phyloP scores from a whole-genome alignment of 1,139 yeast genomes.

The Zygoascus sp. region DNA sequence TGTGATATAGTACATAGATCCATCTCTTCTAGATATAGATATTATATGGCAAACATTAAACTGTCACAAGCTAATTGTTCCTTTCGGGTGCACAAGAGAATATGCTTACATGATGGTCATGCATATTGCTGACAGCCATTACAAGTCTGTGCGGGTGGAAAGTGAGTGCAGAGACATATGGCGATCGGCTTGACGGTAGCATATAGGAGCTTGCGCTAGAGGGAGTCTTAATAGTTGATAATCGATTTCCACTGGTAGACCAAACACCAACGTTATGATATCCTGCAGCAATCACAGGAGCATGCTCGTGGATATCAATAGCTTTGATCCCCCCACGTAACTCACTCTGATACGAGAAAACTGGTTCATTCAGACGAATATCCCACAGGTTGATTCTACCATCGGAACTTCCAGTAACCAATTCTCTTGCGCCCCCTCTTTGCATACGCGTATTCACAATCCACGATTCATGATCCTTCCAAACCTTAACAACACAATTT shows the following conservation, averaged over 20 bases:
- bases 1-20: not conserved
- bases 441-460: constrained; percentile 89
- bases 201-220: constrained; percentile 35
- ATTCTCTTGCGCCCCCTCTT: constrained; percentile 90
- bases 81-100: constrained; percentile 43
- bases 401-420: constrained; percentile 74
- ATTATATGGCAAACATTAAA: not conserved
- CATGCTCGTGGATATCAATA: constrained; percentile 89
- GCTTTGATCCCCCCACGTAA: constrained; percentile 61
- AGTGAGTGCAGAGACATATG: constrained; percentile 60
- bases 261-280: constrained; percentile 73
- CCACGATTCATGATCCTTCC: constrained; percentile 62
- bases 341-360: constrained; percentile 56
- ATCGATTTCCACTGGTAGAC: constrained; percentile 77
- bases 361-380: constrained; percentile 68
- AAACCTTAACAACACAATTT: constrained; percentile 78
- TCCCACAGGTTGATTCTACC: constrained; percentile 91
- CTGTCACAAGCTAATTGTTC: not conserved
- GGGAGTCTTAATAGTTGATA: constrained; percentile 60
- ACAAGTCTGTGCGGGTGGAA: constrained; percentile 96
- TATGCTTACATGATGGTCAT: constrained; percentile 68
- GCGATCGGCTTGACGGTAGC: constrained; percentile 35
- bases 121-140: constrained; percentile 80
- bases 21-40: not conserved
- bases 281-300: constrained; percentile 87